Evolutionary conservation across 352 stramenopile species (phyloP).

Genomic region (Elongisporangium prolatum): DNA sequence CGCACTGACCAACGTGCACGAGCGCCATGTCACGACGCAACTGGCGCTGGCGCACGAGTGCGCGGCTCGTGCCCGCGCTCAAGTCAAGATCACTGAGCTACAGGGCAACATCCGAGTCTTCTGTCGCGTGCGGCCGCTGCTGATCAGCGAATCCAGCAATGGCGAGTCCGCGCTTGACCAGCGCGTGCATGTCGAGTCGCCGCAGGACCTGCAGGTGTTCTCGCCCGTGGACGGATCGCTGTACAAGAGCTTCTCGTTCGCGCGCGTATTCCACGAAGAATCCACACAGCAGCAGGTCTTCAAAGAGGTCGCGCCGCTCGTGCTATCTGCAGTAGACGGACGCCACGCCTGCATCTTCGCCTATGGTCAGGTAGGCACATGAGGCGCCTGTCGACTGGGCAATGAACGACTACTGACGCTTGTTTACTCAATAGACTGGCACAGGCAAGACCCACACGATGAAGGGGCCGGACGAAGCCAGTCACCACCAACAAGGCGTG

Average conservation of each 20-base stretch:
- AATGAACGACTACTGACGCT: not conserved
- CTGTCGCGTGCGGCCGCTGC: conserved; percentile 63
- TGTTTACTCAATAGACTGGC: conserved; percentile 19
- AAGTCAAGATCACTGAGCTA: conserved; percentile 40
- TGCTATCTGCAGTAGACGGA: conserved; percentile 86
- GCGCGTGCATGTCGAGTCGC: conserved; percentile 24
- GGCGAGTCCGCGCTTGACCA: conserved; percentile 12
- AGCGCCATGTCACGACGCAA: conserved; percentile 25
- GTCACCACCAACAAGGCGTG: conserved; percentile 24
- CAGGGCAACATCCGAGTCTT: conserved; percentile 74
- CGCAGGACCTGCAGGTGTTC: conserved; percentile 30
- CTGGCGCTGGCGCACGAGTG: conserved; percentile 55
- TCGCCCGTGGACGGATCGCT: conserved; percentile 37
- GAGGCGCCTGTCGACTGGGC: not conserved
- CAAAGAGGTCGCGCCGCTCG: conserved; percentile 88
- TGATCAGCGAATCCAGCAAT: conserved; percentile 13
- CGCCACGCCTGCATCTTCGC: conserved; percentile 94
- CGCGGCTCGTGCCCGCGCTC: conserved; percentile 26
- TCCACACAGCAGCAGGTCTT: conserved; percentile 87
- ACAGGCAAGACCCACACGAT: conserved; percentile 36
- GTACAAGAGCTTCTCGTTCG: conserved; percentile 83
- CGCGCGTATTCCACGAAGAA: conserved; percentile 81
- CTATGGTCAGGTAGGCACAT: conserved; percentile 85
- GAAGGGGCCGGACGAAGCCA: conserved; percentile 17
- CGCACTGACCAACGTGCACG: conserved; percentile 29